Percentiles rank a stretch among this genome's conserved stretches.
These are phyloP conservation scores for Xerocomus spinulosus DNA, from an alignment of 768 basidiomycete genomes.

Conservation along the genomic window DNA sequence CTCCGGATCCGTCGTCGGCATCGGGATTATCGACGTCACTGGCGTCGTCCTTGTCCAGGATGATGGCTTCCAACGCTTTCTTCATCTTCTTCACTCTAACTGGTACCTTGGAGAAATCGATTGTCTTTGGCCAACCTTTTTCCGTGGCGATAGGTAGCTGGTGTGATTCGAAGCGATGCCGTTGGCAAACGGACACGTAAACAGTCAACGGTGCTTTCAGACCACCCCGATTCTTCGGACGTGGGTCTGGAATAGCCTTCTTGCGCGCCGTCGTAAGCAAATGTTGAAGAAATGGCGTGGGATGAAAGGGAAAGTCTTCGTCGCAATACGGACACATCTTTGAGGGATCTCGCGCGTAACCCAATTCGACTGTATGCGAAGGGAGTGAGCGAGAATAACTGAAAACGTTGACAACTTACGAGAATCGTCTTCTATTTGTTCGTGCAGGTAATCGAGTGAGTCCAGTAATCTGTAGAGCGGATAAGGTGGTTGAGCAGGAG, in stretches of 20 bases:
- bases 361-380: conserved; percentile 43
- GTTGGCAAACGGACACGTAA: conserved; percentile 68
- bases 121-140: conserved; percentile 72
- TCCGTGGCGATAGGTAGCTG: conserved; percentile 66
- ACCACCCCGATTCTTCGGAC: conserved; percentile 66
- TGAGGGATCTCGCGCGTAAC: conserved; percentile 53
- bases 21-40: conserved; percentile 18
- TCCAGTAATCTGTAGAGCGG: conserved; percentile 6
- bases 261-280: conserved; percentile 49
- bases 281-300: conserved; percentile 53
- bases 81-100: conserved; percentile 52
- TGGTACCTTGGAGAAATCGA: conserved; percentile 58
- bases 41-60: conserved; percentile 40
- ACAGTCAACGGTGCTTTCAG: conserved; percentile 45
- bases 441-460: conserved; percentile 13
- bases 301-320: conserved; percentile 54
- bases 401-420: conserved; percentile 27
- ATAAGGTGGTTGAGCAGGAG: conserved; percentile 1
- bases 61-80: conserved; percentile 42
- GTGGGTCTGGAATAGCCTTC: conserved; percentile 57
- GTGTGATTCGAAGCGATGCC: conserved; percentile 72
- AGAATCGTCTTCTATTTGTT: conserved; percentile 37
- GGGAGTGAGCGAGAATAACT: neutral
- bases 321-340: conserved; percentile 83
- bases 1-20: conserved; percentile 1